Conservation (phyloP, 2,329 filamentous ascomycete species). For the Ascosphaera apis region DNA sequence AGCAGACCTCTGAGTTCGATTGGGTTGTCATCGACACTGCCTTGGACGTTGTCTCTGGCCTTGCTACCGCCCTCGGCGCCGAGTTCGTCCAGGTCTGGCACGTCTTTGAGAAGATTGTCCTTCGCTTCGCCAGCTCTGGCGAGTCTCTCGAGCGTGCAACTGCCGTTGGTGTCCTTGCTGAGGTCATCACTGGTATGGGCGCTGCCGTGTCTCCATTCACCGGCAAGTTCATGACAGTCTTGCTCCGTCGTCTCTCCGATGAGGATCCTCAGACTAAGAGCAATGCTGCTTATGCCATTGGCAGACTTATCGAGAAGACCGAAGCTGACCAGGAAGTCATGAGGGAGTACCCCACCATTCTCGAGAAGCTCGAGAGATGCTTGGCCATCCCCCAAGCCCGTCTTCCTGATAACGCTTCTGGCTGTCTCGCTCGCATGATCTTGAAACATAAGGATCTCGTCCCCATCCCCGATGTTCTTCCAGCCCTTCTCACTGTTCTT, state of each 20-base stretch:
- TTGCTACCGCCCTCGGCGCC: slow-evolving; percentile 58
- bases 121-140: slow-evolving; percentile 68
- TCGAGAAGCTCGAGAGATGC: slow-evolving; percentile 67
- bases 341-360: slow-evolving; percentile 52
- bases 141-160: slow-evolving; percentile 75
- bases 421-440: slow-evolving; percentile 82
- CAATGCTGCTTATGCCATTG: slow-evolving; percentile 80
- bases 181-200: slow-evolving; percentile 71
- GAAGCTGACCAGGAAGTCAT: slow-evolving; percentile 50
- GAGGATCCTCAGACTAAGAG: slow-evolving; percentile 83
- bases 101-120: slow-evolving; percentile 76
- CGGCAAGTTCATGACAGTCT: slow-evolving; percentile 47
- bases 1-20: slow-evolving; percentile 82
- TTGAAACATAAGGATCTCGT: slow-evolving; percentile 64
- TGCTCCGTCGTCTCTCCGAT: slow-evolving; percentile 70
- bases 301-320: slow-evolving; percentile 64
- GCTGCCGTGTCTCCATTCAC: slow-evolving; percentile 65
- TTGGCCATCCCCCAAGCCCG: slow-evolving; percentile 56
- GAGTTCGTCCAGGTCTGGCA: slow-evolving; percentile 81
- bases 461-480: slow-evolving; percentile 60
- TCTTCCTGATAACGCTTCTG: slow-evolving; percentile 78
- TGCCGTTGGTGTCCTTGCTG: slow-evolving; percentile 75
- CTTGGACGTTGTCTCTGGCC: slow-evolving; percentile 67
- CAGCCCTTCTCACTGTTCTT: slow-evolving; percentile 52
- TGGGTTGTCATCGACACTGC: slow-evolving; percentile 93